A percentile compares a stretch with the other conserved stretches of the same genome.
Conservation (phyloP, 1,284 basidiomycete species). For the Hypsizygus ulmarius region DNA sequence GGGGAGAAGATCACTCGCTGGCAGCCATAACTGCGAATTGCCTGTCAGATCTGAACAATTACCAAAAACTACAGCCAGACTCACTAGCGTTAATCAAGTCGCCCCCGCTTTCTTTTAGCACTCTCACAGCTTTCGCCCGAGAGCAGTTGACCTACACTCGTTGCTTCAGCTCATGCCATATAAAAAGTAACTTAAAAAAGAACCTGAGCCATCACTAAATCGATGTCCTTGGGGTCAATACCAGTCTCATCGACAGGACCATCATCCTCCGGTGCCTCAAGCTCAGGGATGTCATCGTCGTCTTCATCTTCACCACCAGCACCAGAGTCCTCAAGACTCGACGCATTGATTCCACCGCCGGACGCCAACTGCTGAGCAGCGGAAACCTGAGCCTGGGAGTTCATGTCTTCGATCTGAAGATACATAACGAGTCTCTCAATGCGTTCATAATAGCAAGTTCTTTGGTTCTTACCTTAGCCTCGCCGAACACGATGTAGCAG, state of each 20-base stretch:
- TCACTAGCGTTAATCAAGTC: conserved; percentile 93
- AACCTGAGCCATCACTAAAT: conserved; percentile 89
- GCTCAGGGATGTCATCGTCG: conserved; percentile 79
- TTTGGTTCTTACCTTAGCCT: conserved; percentile 72
- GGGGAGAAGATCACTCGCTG: conserved; percentile 52
- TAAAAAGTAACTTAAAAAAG: conserved; percentile 16
- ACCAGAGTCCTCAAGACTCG: conserved; percentile 54
- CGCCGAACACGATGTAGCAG: conserved; percentile 98
- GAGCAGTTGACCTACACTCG: conserved; percentile 57
- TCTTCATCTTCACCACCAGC: conserved; percentile 55
- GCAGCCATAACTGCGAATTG: conserved; percentile 61
- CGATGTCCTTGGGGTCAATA: conserved; percentile 92
- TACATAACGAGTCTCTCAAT: not conserved
- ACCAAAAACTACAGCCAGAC: conserved; percentile 34
- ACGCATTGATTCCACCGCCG: conserved; percentile 45
- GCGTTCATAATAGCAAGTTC: not conserved
- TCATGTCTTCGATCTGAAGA: conserved; percentile 87
- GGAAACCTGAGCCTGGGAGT: conserved; percentile 77
- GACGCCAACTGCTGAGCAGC: conserved; percentile 83
- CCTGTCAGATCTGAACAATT: conserved; percentile 10
- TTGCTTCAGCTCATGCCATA: not conserved
- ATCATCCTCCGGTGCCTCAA: conserved; percentile 78
- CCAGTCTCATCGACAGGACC: conserved; percentile 77
- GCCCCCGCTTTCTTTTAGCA: conserved; percentile 84
- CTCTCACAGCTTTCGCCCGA: conserved; percentile 85